Base-by-base conservation (phyloP, 345 rosid genomes). In the Laguncularia racemosa region DNA sequence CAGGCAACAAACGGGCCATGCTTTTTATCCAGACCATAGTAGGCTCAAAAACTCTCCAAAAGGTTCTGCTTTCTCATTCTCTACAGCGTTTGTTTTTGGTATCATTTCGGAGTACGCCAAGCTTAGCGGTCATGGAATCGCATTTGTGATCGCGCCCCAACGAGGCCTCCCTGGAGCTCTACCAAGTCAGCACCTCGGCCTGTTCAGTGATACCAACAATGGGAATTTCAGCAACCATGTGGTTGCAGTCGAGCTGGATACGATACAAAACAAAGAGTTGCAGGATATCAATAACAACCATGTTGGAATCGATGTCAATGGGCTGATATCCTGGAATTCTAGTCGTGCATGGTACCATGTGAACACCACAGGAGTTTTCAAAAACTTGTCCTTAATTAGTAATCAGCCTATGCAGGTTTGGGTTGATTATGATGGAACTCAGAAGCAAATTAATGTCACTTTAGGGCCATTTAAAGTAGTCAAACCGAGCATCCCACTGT, bases 21-120 rank as follows among this genome's bases (percentile, higher is more conserved):
- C 82, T 48, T 88, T 88, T 50, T 73, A 74, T 51, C 70, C 65
- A 18, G 13, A 56, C 10, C 70, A 57, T 1, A 14, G 71, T 16
- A 0, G 7, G 13, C 57, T 88, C 81, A 83, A 77, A 66, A 75
- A 68, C 68, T 69, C 83, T 0, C 6, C 73, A 5, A 61, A 66
- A 44, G 61, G 63, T 45, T 44, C 65, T 3, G 70, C 57, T 53
- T 19, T 62, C 66, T 67, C 84, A 52, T 84, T 84, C 75, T 73
- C 88, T 3, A 17, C 86, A 56, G 67, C 80, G 53, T 85, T 83
- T 62, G 67, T 81, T 55, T 89, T 85, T n/a, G 84, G 73, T 2
- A 85, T 89, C 28, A 48, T 50, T 10, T 49, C 91, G 15, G 50
- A 63, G 13, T 45, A 44, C n/a, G 7, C 48, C 4, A 7, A 0